Base-by-base conservation (phyloP, 495 filamentous ascomycete genomes). In the Chlorociboria aeruginascens region DNA sequence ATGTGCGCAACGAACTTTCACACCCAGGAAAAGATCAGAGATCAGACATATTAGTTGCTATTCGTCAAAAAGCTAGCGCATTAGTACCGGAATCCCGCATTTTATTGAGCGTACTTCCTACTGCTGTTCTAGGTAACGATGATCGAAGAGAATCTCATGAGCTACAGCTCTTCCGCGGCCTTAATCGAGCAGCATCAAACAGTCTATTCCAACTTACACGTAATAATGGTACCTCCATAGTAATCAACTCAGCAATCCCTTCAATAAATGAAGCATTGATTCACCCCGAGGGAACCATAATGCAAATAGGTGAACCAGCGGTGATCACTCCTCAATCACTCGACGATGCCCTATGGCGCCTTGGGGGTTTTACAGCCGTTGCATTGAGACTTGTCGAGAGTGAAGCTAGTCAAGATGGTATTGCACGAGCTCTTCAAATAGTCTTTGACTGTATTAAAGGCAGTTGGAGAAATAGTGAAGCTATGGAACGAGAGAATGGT, bases 391-490 rank as follows among this genome's bases (percentile, higher is more conserved):
- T 96, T 37, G 64, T 98, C 11, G 86, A 95, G 57, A 69, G 78
- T 10, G 80, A 93, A 14, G 67, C 69, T 12, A 82, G 76, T n/a
- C 68, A 72, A 8, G 74, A 85, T 37, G 77, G 73, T 30, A 73
- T 86, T 32, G 66, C 86, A n/a, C 73, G 84, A 33, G 81, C 89
- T 3, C 81, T 94, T 9, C 77, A 89, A 53, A 82, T 92, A 43
- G 69, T 95, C 37, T 87, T 95, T 51, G 78, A 83, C 58, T 82
- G 82, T 44, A 81, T 95, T 12, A 78, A 84, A 57, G 80, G 83
- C 40, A 95, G 82, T 61, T 98, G 92, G 92, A 78, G 92, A 54
- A 97, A 96, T 53, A 97, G 93, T 56, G 92, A 98, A 64, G 89
- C 90, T 41, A 94, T 98, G 87, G 92, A 98, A 64, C 80, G 80